Conservation (phyloP, 768 basidiomycete genomes). For the Terana coerulea region DNA sequence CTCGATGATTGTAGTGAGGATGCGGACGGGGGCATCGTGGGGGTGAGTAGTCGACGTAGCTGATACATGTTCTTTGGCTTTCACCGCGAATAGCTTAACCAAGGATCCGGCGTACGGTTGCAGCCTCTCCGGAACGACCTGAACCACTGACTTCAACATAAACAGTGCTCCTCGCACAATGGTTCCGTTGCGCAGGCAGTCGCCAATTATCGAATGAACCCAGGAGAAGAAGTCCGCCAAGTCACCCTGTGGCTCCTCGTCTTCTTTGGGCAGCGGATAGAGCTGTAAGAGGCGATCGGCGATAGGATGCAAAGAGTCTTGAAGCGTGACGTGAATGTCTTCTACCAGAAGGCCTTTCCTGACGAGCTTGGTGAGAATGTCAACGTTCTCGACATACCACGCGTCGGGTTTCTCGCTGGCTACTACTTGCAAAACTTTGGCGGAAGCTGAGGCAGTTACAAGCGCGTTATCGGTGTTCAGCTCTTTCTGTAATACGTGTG, state of each 20-base stretch:
- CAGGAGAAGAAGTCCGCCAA: constrained; percentile 76
- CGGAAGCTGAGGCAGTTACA: constrained; percentile 70
- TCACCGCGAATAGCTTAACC: constrained; percentile 79
- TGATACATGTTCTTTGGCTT: constrained; percentile 80
- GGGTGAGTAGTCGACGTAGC: constrained; percentile 36
- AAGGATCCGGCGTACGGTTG: constrained; percentile 74
- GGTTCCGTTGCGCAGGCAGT: constrained; percentile 27
- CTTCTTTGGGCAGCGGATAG: constrained; percentile 75
- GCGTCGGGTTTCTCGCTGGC: constrained; percentile 75
- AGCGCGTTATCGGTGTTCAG: constrained; percentile 63
- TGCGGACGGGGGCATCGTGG: constrained; percentile 58
- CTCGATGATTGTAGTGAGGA: constrained; percentile 77
- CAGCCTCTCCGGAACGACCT: constrained; percentile 75
- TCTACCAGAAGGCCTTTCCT: constrained; percentile 84
- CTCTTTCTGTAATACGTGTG: constrained; percentile 52
- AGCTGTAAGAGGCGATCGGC: constrained; percentile 76
- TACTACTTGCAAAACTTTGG: constrained; percentile 86
- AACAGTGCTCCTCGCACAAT: constrained; percentile 77
- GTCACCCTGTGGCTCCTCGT: constrained; percentile 64
- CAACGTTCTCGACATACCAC: constrained; percentile 76
- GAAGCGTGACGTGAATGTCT: constrained; percentile 69
- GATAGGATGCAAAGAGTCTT: constrained; percentile 78
- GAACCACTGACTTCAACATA: constrained; percentile 83
- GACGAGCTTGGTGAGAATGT: constrained; percentile 74
- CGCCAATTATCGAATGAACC: constrained; percentile 68